Percentiles rank a stretch among this genome's conserved stretches.
phyloP scores from a whole-genome alignment of 805 yeast species.

The Yarrowia keelungensis region DNA sequence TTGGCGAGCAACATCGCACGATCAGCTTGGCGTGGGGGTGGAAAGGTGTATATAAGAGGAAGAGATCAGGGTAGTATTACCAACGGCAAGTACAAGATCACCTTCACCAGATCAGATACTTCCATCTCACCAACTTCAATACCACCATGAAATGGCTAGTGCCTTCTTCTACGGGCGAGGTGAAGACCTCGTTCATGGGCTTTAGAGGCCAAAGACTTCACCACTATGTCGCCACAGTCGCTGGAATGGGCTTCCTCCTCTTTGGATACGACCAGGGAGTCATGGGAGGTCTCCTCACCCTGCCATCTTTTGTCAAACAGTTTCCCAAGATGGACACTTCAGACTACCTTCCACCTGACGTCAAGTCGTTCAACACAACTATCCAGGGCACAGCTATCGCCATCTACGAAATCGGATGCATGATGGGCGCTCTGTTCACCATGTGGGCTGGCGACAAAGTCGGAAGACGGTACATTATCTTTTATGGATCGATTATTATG shows the following conservation, averaged over 20 bases:
- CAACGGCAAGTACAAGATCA: too few species aligned
- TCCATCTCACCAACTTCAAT: too few species aligned
- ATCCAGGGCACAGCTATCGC: conserved; percentile 22
- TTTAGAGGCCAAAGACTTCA: conserved; percentile 17
- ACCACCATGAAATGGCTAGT: conserved; percentile 10
- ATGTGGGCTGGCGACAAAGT: conserved; percentile 58
- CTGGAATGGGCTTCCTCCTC: conserved; percentile 52
- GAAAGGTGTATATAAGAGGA: too few species aligned
- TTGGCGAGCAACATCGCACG: too few species aligned
- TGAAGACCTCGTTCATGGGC: conserved; percentile 23
- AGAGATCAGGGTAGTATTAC: too few species aligned
- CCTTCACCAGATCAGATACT: too few species aligned
- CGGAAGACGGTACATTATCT: conserved; percentile 53
- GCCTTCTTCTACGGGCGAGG: neutral
- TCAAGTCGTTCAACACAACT: conserved; percentile 22
- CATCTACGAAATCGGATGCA: conserved; percentile 66
- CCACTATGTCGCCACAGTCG: conserved; percentile 39
- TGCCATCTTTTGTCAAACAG: conserved; percentile 16
- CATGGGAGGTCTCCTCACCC: conserved; percentile 56
- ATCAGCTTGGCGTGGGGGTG: too few species aligned
- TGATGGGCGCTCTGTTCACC: conserved; percentile 37
- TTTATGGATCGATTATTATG: conserved; percentile 14
- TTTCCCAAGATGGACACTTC: conserved; percentile 24
- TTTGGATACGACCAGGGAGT: conserved; percentile 79
- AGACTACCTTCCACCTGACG: conserved; percentile 1